phyloP scores from a whole-genome alignment of 176 grass and related monocot species.

The Eleusine coracana region DNA sequence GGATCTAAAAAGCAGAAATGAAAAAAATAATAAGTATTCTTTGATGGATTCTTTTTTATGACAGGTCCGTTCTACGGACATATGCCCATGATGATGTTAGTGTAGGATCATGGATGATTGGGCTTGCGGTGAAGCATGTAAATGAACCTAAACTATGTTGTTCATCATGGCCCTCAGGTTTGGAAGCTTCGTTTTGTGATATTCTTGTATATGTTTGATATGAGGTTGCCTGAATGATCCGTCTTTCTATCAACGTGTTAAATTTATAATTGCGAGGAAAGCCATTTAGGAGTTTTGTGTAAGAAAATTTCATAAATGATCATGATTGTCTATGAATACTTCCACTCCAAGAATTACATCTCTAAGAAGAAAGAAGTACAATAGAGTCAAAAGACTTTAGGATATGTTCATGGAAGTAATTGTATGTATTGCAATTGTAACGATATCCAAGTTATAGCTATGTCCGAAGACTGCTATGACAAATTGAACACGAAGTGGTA shows the following conservation, averaged over 20 bases:
- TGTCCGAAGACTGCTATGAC: slow-evolving; percentile 10
- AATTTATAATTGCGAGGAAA: neutral
- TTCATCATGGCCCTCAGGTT: slow-evolving; percentile 96
- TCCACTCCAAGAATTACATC: neutral
- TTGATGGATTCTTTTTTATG: slow-evolving; percentile 21
- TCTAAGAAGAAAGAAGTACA: slow-evolving; percentile 2
- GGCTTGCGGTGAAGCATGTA: slow-evolving; percentile 90
- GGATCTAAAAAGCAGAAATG: slow-evolving; percentile 7
- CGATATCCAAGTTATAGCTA: neutral
- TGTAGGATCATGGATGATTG: slow-evolving; percentile 95
- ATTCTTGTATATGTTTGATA: slow-evolving; percentile 2
- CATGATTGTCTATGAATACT: neutral
- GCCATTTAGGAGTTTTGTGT: slow-evolving; percentile 10
- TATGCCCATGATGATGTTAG: slow-evolving; percentile 99
- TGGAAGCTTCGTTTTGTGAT: slow-evolving; percentile 17
- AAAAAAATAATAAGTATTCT: slow-evolving; percentile 23
- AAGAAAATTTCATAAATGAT: neutral
- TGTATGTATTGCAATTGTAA: slow-evolving; percentile 21
- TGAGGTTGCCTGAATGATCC: neutral
- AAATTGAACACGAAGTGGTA: neutral
- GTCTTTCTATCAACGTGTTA: slow-evolving; percentile 26
- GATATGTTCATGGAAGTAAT: neutral
- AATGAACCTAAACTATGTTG: slow-evolving; percentile 96
- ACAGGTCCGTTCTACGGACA: slow-evolving; percentile 76
- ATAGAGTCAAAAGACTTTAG: neutral